Evolutionary conservation across 1,284 basidiomycete genomes (phyloP).

Genomic region (Microbotryum saponariae): DNA sequence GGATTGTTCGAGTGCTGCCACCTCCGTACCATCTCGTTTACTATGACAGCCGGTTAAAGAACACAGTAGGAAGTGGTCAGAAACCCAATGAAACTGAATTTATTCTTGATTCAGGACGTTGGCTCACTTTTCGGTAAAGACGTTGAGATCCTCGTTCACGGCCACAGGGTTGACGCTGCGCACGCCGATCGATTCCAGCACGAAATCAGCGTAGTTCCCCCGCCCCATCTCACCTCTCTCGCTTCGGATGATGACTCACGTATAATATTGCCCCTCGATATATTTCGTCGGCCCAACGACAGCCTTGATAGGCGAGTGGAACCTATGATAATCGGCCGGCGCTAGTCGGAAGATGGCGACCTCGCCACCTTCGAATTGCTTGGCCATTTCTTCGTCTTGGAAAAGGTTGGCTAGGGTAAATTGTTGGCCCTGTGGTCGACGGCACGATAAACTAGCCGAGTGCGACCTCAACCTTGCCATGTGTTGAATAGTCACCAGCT

Average conservation of each 20-base stretch:
- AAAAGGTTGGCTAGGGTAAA: constrained; percentile 62
- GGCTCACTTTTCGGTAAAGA: constrained; percentile 60
- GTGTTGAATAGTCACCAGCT: constrained; percentile 48
- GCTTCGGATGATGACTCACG: constrained; percentile 24
- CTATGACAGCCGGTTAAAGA: too few relatives aligned
- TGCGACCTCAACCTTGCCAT: not conserved
- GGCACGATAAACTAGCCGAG: too few relatives aligned
- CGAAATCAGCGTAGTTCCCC: not conserved
- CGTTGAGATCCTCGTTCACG: constrained; percentile 62
- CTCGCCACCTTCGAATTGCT: constrained; percentile 45
- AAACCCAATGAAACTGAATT: constrained; percentile 5
- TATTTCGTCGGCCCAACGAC: constrained; percentile 47
- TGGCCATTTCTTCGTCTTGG: constrained; percentile 45
- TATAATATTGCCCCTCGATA: constrained; percentile 41
- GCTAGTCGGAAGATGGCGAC: constrained; percentile 67
- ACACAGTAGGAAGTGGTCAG: constrained; percentile 20
- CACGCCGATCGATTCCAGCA: too few relatives aligned
- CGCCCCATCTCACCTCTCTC: too few relatives aligned
- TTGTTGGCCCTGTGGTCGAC: constrained; percentile 62
- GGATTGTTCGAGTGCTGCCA: too few relatives aligned
- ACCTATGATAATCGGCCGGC: constrained; percentile 76
- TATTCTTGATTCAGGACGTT: not conserved
- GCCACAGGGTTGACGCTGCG: constrained; percentile 66
- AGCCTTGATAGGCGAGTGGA: constrained; percentile 67
- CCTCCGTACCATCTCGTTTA: too few relatives aligned